Base-by-base conservation (phyloP, 306 rosid species). In the Boehmeria nivea region DNA sequence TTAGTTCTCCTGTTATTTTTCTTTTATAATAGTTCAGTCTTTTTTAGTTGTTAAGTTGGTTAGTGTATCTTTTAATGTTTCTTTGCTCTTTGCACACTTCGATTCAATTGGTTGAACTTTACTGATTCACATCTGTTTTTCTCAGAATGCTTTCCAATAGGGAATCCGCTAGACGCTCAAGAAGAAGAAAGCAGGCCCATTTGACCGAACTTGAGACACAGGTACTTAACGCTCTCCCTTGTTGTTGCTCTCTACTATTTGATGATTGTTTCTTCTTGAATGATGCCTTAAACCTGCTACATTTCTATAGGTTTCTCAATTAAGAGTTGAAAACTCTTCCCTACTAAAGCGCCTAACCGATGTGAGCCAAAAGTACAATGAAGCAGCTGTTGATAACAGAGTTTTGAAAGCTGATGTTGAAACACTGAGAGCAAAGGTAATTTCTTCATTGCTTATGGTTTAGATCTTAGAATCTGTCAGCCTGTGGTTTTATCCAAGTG, bases 171-270 rank as follows among this genome's bases (percentile, higher is more conserved):
- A 83, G 98, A 65, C 98, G 98, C 52, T 91, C 98, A 37, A 84
- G 98, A 62, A 66, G 95, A 75, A 72, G 96, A 84, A 91, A 91
- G 71, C 98, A 91, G 74, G 96, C 98, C 40, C 98, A 91, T 91
- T 66, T 91, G 76, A 75, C 77, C 8, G 98, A 91, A 55, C 96
- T 91, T 19, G 96, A 87, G 83, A 81, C 87, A 27, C 87, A 84
- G 93, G 96, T 82, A 20, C 42, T 34, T 49, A 61, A 53, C 42
- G 44, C 36, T 25, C 10, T 52, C 47, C 28, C 25, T 22, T 38
- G 61, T 54, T 38, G 13, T 50, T 28, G 57, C 6, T 50, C 23
- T 36, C 20, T n/a, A 34, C 6, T 48, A 17, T 42, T 42, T 20
- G 51, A 24, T n/a, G 60, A 40, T 17, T 62, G 18, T 59, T 59